Evolutionary conservation across 768 basidiomycete genomes (phyloP), one percentile per base, ranked within the genome.

Genomic region (Roridomyces roridus): DNA sequence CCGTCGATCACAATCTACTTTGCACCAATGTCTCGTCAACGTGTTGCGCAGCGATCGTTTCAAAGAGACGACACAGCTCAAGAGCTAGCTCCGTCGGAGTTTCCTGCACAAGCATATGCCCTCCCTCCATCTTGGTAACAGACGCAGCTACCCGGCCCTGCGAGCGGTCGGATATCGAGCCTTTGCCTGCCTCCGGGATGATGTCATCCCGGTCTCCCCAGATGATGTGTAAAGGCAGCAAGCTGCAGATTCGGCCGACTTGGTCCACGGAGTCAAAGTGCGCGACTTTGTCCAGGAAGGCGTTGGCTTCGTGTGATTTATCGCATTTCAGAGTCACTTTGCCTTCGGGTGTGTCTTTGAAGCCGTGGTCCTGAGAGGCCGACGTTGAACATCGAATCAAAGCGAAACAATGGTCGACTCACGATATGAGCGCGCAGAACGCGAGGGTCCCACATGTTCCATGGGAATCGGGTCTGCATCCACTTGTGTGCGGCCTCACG

Each of bases 101-200:
- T n/a, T n/a, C n/a, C n/a, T n/a, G n/a, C n/a, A n/a, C n/a, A n/a
- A 79, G 81, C 72, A 80, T 72, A 69, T 84, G 82, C 20, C 82
- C 81, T 41, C 71, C 70, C 52, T 80, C 64, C 3, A 84, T 70
- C 48, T 67, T 75, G 17, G 70, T 73, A 4, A 81, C 75, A 31
- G 81, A 82, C 6, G 78, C 71, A 7, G 74, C 72, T 17, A 63
- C 64, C 11, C 76, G 70, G 15, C 81, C 82, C 57, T 78, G 72
- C 14, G 73, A 69, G 6, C 59, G 57, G 46, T 81, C 78, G 46
- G 68, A 70, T 46, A 83, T 63, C 0, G 80, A 78, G 4, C 80
- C 74, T 40, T 76, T 77, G 39, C 79, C 73, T 41, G 75, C 76
- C 48, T 77, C 73, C 2, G 79, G 77, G 29, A 81, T 66, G n/a